phyloP scores from a whole-genome alignment of 768 basidiomycete genomes.

The Pulveroboletus frians region DNA sequence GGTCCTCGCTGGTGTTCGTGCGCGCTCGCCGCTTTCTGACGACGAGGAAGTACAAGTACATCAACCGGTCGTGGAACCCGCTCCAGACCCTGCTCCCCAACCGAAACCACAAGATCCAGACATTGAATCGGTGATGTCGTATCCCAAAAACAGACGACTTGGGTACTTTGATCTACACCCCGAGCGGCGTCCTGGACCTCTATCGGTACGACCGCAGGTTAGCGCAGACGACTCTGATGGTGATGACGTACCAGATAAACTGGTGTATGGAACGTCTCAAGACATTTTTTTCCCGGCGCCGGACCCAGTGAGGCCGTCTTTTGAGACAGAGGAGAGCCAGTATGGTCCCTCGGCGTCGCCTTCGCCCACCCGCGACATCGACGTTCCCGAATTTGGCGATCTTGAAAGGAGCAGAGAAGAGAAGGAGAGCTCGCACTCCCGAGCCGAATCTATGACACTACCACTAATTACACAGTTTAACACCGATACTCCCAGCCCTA shows the following conservation, averaged over 20 bases:
- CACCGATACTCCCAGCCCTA: conserved; percentile 14
- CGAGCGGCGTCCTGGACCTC: conserved; percentile 47
- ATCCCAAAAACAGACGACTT: conserved; percentile 36
- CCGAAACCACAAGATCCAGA: conserved; percentile 48
- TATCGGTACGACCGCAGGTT: conserved; percentile 24
- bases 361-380: conserved; percentile 26
- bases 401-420: conserved; percentile 19
- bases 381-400: conserved; percentile 27
- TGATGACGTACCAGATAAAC: conserved; percentile 32
- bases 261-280: conserved; percentile 30
- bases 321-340: conserved; percentile 32
- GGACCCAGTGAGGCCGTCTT: conserved; percentile 27
- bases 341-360: conserved; percentile 30
- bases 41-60: conserved; percentile 34
- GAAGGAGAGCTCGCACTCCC: conserved; percentile 22
- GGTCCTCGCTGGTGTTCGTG: conserved; percentile 55
- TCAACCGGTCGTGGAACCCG: conserved; percentile 16
- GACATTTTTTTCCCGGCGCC: conserved; percentile 11
- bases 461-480: conserved; percentile 11
- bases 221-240: conserved; percentile 32
- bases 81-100: not conserved
- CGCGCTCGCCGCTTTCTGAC: conserved; percentile 35
- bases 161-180: conserved; percentile 81
- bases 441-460: conserved; percentile 28
- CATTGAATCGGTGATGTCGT: conserved; percentile 38